Evolutionary conservation across 2,329 filamentous ascomycete genomes (phyloP).

Genomic region (Cladosporium velox): DNA sequence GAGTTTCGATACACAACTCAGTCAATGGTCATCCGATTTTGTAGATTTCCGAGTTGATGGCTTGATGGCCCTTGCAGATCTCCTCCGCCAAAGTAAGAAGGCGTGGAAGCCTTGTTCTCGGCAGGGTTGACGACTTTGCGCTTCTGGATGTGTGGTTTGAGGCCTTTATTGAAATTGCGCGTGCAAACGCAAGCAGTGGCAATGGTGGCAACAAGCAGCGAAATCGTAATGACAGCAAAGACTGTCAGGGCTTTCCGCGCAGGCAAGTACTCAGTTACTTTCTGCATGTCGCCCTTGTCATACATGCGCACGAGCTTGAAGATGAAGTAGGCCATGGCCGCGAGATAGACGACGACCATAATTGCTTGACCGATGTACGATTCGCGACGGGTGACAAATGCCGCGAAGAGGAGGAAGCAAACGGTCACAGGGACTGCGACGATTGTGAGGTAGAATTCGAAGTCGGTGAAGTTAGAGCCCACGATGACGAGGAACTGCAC

Average conservation of each 20-base stretch:
- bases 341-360: constrained; percentile 83
- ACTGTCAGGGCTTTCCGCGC: constrained; percentile 85
- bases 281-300: constrained; percentile 49
- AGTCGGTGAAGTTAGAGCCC: constrained; percentile 65
- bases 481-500: constrained; percentile 97
- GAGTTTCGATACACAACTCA: constrained; percentile 27
- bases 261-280: constrained; percentile 64
- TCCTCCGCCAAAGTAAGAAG: constrained; percentile 23
- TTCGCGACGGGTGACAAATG: constrained; percentile 81
- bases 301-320: constrained; percentile 99
- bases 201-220: constrained; percentile 87
- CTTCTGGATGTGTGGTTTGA: constrained; percentile 80
- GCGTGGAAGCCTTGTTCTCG: background rate
- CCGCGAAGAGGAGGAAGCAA: constrained; percentile 79
- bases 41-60: constrained; percentile 36
- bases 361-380: constrained; percentile 73
- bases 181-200: constrained; percentile 84
- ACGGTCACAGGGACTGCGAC: constrained; percentile 91
- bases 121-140: constrained; percentile 42
- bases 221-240: constrained; percentile 89
- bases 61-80: constrained; percentile 30
- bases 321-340: constrained; percentile 89
- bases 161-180: constrained; percentile 82
- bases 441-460: constrained; percentile 84
- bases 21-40: constrained; percentile 51